Evolutionary conservation across 202 grass and related monocot species (phyloP).

Genomic region (Bolboschoenoplectus hybrid): DNA sequence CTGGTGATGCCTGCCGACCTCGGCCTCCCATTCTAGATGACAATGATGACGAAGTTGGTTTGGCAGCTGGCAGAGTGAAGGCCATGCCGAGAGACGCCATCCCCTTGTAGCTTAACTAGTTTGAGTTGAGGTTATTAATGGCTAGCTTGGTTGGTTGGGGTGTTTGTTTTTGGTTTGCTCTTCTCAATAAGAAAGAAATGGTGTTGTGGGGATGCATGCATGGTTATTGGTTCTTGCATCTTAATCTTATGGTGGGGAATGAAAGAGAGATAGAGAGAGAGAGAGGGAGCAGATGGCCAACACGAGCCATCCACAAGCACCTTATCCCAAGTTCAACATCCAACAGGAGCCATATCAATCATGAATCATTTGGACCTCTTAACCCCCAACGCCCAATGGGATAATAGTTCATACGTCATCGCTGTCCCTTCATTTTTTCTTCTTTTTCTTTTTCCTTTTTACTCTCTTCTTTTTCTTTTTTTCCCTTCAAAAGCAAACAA

Average conservation of each 20-base stretch:
- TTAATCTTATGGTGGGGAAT: background rate
- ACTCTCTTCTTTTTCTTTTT: too few relatives aligned
- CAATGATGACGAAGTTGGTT: background rate
- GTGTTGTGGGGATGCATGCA: background rate
- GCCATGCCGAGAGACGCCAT: conserved; percentile 23
- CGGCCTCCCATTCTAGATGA: background rate
- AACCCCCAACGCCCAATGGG: background rate
- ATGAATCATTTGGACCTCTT: conserved; percentile 2
- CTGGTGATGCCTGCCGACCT: background rate
- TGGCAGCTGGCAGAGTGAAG: background rate
- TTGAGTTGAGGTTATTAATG: too few relatives aligned
- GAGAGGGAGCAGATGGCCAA: background rate
- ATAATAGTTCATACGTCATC: background rate
- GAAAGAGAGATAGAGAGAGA: too few relatives aligned
- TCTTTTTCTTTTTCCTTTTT: background rate
- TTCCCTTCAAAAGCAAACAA: too few relatives aligned
- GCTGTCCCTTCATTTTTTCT: background rate
- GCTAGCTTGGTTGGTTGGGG: background rate
- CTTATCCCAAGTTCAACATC: conserved; percentile 7
- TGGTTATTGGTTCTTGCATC: background rate
- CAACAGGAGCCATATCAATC: conserved; percentile 7
- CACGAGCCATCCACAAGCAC: conserved; percentile 26
- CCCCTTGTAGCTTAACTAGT: too few relatives aligned
- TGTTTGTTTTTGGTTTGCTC: too few relatives aligned
- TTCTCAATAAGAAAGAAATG: background rate